Conservation (phyloP, 768 basidiomycete genomes). For the Gyrodon lividus region DNA sequence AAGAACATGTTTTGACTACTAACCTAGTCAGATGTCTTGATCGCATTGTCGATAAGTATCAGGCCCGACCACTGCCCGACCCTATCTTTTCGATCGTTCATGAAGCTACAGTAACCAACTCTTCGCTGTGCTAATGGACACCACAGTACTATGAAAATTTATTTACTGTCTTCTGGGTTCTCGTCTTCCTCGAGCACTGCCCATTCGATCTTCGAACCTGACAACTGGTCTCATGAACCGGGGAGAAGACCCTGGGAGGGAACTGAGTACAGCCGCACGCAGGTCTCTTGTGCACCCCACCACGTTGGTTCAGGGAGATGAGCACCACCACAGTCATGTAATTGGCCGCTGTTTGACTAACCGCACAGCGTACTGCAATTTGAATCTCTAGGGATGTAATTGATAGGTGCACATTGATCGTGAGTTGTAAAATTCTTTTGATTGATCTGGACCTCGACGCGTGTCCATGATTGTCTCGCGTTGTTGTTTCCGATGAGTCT, state of each 20-base stretch:
- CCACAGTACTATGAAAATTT: neutral
- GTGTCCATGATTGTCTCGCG: too few relatives aligned
- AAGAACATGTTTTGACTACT: too few relatives aligned
- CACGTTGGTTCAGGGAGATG: neutral
- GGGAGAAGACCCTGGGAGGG: neutral
- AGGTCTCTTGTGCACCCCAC: neutral
- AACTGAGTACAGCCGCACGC: neutral
- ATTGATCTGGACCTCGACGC: neutral
- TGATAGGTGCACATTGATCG: neutral
- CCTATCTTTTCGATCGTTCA: conserved; percentile 6
- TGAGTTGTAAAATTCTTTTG: neutral
- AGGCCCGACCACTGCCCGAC: neutral
- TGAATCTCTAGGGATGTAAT: neutral
- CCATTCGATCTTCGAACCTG: neutral
- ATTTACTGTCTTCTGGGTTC: conserved; percentile 6
- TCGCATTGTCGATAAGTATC: too few relatives aligned
- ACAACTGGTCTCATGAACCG: neutral
- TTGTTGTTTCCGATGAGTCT: neutral
- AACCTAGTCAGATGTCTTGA: too few relatives aligned
- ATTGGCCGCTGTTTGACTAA: neutral
- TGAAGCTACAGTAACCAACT: conserved; percentile 22
- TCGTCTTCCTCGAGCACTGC: conserved; percentile 21
- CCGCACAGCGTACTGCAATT: neutral
- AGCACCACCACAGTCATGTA: neutral
- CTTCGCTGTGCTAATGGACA: conserved; percentile 8